phyloP scores from a whole-genome alignment of 305 asterid species.

The Fraxinus greggii region DNA sequence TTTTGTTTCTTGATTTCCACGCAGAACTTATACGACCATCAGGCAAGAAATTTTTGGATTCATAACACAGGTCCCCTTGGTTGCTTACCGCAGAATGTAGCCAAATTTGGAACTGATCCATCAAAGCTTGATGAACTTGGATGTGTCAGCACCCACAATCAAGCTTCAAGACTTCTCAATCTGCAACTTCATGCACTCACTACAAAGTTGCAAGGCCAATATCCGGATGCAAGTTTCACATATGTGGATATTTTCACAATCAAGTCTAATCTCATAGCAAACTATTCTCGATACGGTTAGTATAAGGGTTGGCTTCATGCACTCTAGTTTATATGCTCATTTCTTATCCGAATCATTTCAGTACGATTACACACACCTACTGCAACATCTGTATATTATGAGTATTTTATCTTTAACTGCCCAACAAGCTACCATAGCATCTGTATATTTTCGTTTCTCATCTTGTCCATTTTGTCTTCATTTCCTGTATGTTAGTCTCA shows the following conservation, averaged over 20 bases:
- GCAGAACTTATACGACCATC: constrained; percentile 74
- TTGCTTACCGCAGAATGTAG: constrained; percentile 84
- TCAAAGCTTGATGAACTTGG: constrained; percentile 85
- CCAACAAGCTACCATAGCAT: not conserved
- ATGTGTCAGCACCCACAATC: constrained; percentile 76
- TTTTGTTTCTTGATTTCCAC: not conserved
- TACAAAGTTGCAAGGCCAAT: constrained; percentile 71
- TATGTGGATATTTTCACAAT: constrained; percentile 68
- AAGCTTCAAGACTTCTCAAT: constrained; percentile 76
- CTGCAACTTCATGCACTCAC: constrained; percentile 76
- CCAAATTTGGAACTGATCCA: constrained; percentile 69
- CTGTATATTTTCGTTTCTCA: constrained; percentile 1
- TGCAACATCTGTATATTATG: not conserved
- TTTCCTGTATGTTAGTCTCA: not conserved
- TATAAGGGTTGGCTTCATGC: not conserved
- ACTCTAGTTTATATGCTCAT: not conserved
- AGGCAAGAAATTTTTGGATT: constrained; percentile 85
- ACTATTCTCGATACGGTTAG: constrained; percentile 75
- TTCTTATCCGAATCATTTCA: not conserved
- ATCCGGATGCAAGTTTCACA: constrained; percentile 63
- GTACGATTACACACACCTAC: not conserved
- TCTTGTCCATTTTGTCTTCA: not conserved
- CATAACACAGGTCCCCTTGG: constrained; percentile 95
- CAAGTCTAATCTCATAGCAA: constrained; percentile 75
- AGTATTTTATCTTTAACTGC: no score